Percentiles rank a stretch among this genome's conserved stretches.
phyloP scores from a whole-genome alignment of 2,329 filamentous ascomycete species.

The Pseudocercospora pini-densiflorae region DNA sequence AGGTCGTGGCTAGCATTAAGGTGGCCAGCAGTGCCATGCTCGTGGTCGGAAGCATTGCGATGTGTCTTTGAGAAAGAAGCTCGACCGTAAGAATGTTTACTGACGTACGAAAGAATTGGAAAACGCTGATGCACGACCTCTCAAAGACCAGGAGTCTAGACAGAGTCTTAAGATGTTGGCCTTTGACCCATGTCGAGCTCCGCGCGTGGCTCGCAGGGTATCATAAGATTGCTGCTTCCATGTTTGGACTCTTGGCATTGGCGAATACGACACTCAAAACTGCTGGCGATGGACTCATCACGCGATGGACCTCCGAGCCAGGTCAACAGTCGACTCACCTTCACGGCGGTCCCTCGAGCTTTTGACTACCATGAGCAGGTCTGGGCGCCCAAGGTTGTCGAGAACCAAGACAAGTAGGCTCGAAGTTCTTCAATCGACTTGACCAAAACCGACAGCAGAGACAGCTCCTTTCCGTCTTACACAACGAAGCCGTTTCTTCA shows the following conservation, averaged over 20 bases:
- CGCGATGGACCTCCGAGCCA: no score
- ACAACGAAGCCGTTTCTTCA: no score
- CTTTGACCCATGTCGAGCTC: background rate
- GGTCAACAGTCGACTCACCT: background rate
- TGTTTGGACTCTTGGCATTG: background rate
- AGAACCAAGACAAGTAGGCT: no score
- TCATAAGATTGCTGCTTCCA: background rate
- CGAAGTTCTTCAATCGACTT: no score
- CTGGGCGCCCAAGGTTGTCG: no score
- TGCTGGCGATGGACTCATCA: background rate
- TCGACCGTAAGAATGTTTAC: background rate
- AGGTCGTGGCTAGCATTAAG: background rate
- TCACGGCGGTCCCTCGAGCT: no score
- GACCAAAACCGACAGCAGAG: no score
- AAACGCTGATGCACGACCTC: no score
- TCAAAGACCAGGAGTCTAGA: background rate
- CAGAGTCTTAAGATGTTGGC: background rate
- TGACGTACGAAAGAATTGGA: background rate
- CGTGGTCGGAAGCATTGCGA: background rate
- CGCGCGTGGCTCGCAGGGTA: background rate
- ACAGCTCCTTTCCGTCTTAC: no score
- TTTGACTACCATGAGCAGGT: no score
- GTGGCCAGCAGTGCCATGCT: background rate
- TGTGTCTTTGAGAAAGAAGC: background rate
- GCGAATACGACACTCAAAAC: background rate